Conservation (phyloP, 2,329 filamentous ascomycete species). For the Colletotrichum euphorbiae region DNA sequence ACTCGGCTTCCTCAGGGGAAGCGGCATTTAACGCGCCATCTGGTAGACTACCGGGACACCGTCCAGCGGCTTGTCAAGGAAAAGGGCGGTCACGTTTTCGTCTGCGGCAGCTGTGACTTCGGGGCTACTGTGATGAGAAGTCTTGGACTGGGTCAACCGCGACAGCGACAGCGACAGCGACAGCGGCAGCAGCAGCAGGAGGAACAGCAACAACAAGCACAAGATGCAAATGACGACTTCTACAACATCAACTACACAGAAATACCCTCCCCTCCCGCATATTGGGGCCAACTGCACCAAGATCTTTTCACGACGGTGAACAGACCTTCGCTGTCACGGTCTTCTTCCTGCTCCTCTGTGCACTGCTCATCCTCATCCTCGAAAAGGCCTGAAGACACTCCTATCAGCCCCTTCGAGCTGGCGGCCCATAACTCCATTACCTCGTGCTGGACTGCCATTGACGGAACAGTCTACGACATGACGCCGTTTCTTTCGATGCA, state of each 20-base stretch:
- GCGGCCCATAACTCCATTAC: constrained; percentile 31
- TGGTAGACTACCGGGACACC: constrained; percentile 10
- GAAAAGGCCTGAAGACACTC: neutral
- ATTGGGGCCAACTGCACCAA: constrained; percentile 27
- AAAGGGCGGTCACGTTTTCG: constrained; percentile 24
- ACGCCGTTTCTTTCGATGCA: constrained; percentile 90
- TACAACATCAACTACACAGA: neutral
- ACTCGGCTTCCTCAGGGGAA: constrained; percentile 6
- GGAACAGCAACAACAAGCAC: neutral
- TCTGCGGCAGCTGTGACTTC: constrained; percentile 35
- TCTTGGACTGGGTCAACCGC: constrained; percentile 14
- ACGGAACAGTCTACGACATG: constrained; percentile 94
- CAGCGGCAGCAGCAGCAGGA: constrained; percentile 4
- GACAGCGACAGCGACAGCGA: constrained; percentile 9
- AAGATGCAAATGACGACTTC: neutral
- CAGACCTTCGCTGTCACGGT: neutral
- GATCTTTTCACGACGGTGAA: constrained; percentile 22
- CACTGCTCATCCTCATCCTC: neutral
- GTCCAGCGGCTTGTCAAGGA: constrained; percentile 17
- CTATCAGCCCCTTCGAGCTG: constrained; percentile 16
- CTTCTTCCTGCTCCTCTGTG: neutral
- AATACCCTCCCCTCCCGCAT: neutral
- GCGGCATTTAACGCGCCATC: constrained; percentile 12
- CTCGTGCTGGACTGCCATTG: constrained; percentile 81
- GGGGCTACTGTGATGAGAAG: constrained; percentile 21